phyloP scores from a whole-genome alignment of 495 filamentous ascomycete genomes.

The Cercophora sp. region DNA sequence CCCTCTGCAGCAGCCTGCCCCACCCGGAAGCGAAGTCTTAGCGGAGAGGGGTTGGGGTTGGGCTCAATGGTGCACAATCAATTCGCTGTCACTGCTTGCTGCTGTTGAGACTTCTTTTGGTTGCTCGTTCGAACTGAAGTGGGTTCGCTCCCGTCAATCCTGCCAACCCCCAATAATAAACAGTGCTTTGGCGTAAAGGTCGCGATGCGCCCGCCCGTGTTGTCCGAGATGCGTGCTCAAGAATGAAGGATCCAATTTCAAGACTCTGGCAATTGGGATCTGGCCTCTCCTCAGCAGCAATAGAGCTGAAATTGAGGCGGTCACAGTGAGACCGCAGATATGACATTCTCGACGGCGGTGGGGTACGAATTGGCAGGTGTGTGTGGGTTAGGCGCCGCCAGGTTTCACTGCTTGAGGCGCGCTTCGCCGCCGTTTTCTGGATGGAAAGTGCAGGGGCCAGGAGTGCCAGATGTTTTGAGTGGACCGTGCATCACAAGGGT shows the following conservation, averaged over 20 bases:
- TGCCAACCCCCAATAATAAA: slow-evolving; percentile 24
- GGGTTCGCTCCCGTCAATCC: not conserved
- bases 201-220: too few species aligned
- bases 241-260: not conserved
- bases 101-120: too few species aligned
- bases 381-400: slow-evolving; percentile 17
- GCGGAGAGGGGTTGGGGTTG: slow-evolving; percentile 15
- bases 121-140: too few species aligned
- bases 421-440: slow-evolving; percentile 9
- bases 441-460: slow-evolving; percentile 3
- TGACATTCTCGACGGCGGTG: slow-evolving; percentile 8
- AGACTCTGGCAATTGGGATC: too few species aligned
- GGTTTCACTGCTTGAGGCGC: slow-evolving; percentile 22
- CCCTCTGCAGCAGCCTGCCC: slow-evolving; percentile 3
- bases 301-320: slow-evolving; percentile 4
- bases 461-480: slow-evolving; percentile 13
- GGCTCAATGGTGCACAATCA: slow-evolving; percentile 8
- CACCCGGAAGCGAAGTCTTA: slow-evolving; percentile 13
- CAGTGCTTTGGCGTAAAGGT: too few species aligned
- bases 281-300: too few species aligned
- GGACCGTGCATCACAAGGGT: slow-evolving; percentile 22
- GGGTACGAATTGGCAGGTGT: not conserved
- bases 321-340: not conserved
- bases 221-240: too few species aligned
- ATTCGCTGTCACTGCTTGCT: slow-evolving; percentile 8